Evolutionary conservation across 106 monocot species (phyloP).

Genomic region (Agapanthus africanus): DNA sequence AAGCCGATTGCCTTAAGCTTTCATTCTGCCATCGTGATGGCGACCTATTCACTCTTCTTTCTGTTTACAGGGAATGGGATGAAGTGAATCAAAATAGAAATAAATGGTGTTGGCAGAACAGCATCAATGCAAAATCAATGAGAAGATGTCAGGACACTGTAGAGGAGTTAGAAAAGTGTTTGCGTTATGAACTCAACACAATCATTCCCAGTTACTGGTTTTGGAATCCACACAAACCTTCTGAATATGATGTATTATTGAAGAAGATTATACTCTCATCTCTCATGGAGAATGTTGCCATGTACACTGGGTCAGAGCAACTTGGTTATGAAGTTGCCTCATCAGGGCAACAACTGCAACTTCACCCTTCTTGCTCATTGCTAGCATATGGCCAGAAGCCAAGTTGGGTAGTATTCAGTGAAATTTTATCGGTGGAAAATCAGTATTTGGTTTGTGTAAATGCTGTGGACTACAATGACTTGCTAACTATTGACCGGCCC

Average conservation of each 20-base stretch:
- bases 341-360: constrained; percentile 62
- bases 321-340: constrained; percentile 85
- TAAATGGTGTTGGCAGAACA: constrained; percentile 92
- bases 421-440: constrained; percentile 56
- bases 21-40: constrained; percentile 89
- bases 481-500: constrained; percentile 35
- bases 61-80: constrained; percentile 95
- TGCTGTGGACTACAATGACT: constrained; percentile 53
- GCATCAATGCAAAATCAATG: constrained; percentile 96
- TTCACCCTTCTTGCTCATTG: constrained; percentile 92
- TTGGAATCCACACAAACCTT: constrained; percentile 55
- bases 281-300: constrained; percentile 74
- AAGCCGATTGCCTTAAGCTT: constrained; percentile 78
- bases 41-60: constrained; percentile 89
- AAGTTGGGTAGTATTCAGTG: constrained; percentile 86
- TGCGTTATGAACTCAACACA: constrained; percentile 61
- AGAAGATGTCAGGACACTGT: constrained; percentile 79
- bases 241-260: constrained; percentile 26
- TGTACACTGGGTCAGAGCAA: constrained; percentile 65
- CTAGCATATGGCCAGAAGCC: constrained; percentile 63
- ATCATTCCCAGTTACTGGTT: constrained; percentile 78
- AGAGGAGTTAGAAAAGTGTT: constrained; percentile 61
- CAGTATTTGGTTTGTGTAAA: constrained; percentile 92
- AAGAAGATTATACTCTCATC: constrained; percentile 72
- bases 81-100: constrained; percentile 31